These are phyloP conservation scores for Stipa capillata DNA, from an alignment of 176 grass and related monocot species.

Conservation along the genomic window DNA sequence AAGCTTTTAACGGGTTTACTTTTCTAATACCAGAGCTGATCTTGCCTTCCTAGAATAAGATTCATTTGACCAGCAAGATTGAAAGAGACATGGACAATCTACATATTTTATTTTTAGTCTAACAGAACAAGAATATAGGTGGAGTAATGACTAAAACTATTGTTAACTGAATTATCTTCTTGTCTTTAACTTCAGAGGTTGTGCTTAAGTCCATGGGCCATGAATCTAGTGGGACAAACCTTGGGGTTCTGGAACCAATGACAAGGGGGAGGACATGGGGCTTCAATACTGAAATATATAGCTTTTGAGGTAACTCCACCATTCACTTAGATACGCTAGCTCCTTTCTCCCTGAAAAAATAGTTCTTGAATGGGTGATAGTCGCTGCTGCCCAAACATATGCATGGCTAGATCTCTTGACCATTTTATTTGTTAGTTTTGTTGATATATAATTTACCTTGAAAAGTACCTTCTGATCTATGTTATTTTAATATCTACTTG, in stretches of 20 bases:
- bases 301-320: not conserved
- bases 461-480: not conserved
- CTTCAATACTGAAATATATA: not conserved
- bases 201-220: not conserved
- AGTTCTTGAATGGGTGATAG: not conserved
- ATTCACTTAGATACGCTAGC: not conserved
- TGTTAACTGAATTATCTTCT: not conserved
- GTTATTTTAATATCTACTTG: not conserved
- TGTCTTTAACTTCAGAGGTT: not conserved
- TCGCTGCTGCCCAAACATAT: not conserved
- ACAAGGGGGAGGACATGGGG: not conserved
- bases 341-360: not conserved
- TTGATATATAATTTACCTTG: not conserved
- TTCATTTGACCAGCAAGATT: not conserved
- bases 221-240: too few species aligned
- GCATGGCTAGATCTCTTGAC: not conserved
- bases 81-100: too few species aligned
- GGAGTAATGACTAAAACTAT: not conserved
- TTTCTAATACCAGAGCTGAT: not conserved
- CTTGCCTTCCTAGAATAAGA: not conserved
- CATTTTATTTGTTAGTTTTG: not conserved
- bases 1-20: not conserved
- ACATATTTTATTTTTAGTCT: too few species aligned
- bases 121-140: not conserved
- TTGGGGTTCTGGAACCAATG: too few species aligned